Evolutionary conservation across 257 asterid genomes (phyloP), one percentile per base, ranked within the genome.

Genomic region (Solanum corneliomulleri): DNA sequence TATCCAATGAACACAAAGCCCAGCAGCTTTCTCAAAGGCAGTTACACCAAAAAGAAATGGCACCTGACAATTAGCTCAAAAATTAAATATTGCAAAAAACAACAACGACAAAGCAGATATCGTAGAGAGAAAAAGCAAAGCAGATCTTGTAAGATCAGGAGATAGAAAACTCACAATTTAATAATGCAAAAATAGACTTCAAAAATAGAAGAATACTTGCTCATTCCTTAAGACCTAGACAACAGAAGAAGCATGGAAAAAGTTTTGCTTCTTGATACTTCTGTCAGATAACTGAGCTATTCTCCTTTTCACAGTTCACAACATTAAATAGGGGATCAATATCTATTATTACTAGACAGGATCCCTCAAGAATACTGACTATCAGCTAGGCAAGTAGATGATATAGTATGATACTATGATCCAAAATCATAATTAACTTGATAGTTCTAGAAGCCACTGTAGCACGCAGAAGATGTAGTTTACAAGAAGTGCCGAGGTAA

Each of bases 11-110:
- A 97, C 92, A 62, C 94, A 92, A 86, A 84, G 91, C 86, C 94
- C 90, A 71, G 99, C 99, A 64, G 88, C 89, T 86, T 83, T 97
- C 93, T 97, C 99, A 86, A 97, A 58, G 56, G 98, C 97, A 83
- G 98, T 75, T 68, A 97, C 92, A 82, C 99, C 99, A 88, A 97
- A 97, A 91, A 97, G 99, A 90, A 97, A 97, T 29, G 99, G 99
- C 60, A 97, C 99, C 99, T 97, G 91, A 78, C 60, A 41, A 86
- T 86, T 71, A 86, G 60, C 74, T 49, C 31, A 31, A 72, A 85
- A 86, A 80, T 21, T 49, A 47, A 80, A 80, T 9, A 80, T 80
- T 29, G 66, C 62, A 14, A 78, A 14, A 45, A 8, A 29, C 69
- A 81, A 81, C 45, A 81, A 27, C 1, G 88, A 16, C 33, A 52